These are phyloP conservation scores for Anethum foeniculum DNA, from an alignment of 140 eudicot genomes.

Conservation along the genomic window DNA sequence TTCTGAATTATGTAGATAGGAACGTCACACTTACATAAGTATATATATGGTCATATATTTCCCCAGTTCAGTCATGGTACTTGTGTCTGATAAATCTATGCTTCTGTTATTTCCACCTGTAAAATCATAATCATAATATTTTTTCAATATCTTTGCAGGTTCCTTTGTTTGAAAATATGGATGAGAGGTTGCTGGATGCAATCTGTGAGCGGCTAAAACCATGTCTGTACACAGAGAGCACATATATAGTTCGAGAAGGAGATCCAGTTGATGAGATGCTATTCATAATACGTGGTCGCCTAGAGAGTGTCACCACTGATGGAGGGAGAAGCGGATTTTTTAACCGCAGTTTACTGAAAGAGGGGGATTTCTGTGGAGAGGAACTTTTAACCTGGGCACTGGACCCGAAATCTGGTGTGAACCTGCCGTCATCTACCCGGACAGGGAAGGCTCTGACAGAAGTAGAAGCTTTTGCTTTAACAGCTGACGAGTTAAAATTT, in stretches of 20 bases:
- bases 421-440: conserved; percentile 23
- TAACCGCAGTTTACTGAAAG: conserved; percentile 21
- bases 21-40: not conserved
- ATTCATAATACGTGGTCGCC: conserved; percentile 29
- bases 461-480: conserved; percentile 27
- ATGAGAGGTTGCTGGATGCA: conserved; percentile 30
- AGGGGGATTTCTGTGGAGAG: conserved; percentile 23
- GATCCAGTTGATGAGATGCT: conserved; percentile 29
- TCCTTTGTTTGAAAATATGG: conserved; percentile 28
- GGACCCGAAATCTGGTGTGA: conserved; percentile 25
- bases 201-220: conserved; percentile 30
- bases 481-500: conserved; percentile 20
- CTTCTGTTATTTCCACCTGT: not conserved
- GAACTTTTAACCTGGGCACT: conserved; percentile 28
- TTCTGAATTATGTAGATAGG: not conserved
- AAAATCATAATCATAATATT: not conserved
- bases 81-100: not conserved
- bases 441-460: conserved; percentile 24
- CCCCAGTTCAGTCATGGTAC: not conserved
- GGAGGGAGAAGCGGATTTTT: conserved; percentile 28
- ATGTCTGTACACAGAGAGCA: conserved; percentile 23
- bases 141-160: conserved; percentile 14
- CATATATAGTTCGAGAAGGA: conserved; percentile 26
- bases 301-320: conserved; percentile 27
- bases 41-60: not conserved